phyloP scores from a whole-genome alignment of 306 rosid species.

The Fagus crenata region DNA sequence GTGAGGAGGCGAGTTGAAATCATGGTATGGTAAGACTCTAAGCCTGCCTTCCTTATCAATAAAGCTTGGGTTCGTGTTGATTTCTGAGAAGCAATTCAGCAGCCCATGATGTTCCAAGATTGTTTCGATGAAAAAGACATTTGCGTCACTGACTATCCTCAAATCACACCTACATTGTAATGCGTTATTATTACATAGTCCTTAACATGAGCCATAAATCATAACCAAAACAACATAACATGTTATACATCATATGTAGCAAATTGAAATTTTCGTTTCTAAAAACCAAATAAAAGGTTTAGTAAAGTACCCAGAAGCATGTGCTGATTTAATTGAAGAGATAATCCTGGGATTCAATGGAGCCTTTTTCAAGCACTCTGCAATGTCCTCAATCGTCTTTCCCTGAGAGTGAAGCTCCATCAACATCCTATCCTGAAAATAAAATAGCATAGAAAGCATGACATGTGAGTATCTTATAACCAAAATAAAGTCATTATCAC shows the following conservation, averaged over 20 bases:
- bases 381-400: slow-evolving; percentile 49
- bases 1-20: slow-evolving; percentile 56
- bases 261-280: no score
- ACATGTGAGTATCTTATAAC: no score
- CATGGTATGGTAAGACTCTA: slow-evolving; percentile 58
- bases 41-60: slow-evolving; percentile 56
- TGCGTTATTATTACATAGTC: not conserved
- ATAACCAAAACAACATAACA: not conserved
- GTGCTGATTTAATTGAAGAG: slow-evolving; percentile 53
- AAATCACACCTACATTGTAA: slow-evolving; percentile 54
- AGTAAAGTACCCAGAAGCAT: slow-evolving; percentile 50
- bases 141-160: slow-evolving; percentile 67
- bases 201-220: not conserved
- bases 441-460: no score
- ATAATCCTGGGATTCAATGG: slow-evolving; percentile 53
- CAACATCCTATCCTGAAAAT: slow-evolving; percentile 57
- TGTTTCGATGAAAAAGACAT: slow-evolving; percentile 57
- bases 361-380: slow-evolving; percentile 39
- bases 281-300: not conserved
- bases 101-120: slow-evolving; percentile 57
- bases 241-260: not conserved
- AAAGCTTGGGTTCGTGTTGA: slow-evolving; percentile 54
- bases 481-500: no score
- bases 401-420: slow-evolving; percentile 52
- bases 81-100: slow-evolving; percentile 48